Evolutionary conservation across 495 filamentous ascomycete genomes (phyloP).

Genomic region (Staphylotrichum longicolle): DNA sequence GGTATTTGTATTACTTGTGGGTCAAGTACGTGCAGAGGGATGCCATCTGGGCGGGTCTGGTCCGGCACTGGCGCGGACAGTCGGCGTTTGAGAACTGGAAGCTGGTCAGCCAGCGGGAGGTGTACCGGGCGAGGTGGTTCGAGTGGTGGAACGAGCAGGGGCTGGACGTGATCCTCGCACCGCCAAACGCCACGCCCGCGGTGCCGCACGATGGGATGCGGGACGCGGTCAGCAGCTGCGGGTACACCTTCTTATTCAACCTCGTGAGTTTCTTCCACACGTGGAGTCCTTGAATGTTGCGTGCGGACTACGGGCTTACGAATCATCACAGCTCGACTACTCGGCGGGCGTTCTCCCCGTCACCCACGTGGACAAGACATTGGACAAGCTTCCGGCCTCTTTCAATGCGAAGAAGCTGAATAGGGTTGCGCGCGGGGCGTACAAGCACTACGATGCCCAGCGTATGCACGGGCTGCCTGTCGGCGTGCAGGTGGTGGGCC

Average conservation of each 20-base stretch:
- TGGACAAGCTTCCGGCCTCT: constrained; percentile 61
- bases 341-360: constrained; percentile 81
- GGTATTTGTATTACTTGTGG: constrained; percentile 85
- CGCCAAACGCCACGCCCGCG: constrained; percentile 88
- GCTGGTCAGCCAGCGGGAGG: constrained; percentile 71
- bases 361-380: constrained; percentile 70
- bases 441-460: constrained; percentile 79
- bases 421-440: constrained; percentile 76
- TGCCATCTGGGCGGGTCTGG: constrained; percentile 70
- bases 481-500: constrained; percentile 80
- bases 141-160: constrained; percentile 74
- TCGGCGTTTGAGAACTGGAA: constrained; percentile 77
- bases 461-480: constrained; percentile 88
- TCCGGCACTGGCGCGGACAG: constrained; percentile 68
- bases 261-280: constrained; percentile 48
- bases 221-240: constrained; percentile 81
- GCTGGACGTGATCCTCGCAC: constrained; percentile 77
- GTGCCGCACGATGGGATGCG: constrained; percentile 86
- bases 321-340: constrained; percentile 66
- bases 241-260: constrained; percentile 96
- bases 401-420: constrained; percentile 66
- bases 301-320: constrained; percentile 9
- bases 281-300: background rate
- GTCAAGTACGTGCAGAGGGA: constrained; percentile 80
- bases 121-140: constrained; percentile 72